phyloP scores from a whole-genome alignment of 495 filamentous ascomycete species.

The Neurospora sp. region DNA sequence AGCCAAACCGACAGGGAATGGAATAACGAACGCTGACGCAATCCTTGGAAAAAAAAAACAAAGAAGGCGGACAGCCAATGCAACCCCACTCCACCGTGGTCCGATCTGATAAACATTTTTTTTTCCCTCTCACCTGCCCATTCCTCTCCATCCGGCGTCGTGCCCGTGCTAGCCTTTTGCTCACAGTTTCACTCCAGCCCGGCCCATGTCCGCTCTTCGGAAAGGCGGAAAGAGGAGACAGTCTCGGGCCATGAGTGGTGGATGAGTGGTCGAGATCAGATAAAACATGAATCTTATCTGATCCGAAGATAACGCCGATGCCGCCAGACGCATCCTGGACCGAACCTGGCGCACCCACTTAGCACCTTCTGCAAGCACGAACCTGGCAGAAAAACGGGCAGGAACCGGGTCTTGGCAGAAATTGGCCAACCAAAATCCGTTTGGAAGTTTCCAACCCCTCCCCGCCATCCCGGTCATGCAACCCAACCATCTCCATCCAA shows the following conservation, averaged over 20 bases:
- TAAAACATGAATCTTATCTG: constrained; percentile 34
- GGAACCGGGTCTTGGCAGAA: background rate
- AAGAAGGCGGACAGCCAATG: background rate
- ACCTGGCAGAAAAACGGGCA: background rate
- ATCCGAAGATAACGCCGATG: constrained; percentile 43
- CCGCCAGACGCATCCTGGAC: constrained; percentile 11
- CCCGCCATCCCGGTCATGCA: background rate
- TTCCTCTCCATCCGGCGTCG: constrained; percentile 1
- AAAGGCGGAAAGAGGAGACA: constrained; percentile 4
- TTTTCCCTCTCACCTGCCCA: background rate
- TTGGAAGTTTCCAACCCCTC: background rate
- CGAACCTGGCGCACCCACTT: constrained; percentile 4
- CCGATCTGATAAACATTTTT: constrained; percentile 25
- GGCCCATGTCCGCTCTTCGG: constrained; percentile 8
- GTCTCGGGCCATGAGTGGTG: background rate
- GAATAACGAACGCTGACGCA: background rate
- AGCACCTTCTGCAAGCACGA: constrained; percentile 7
- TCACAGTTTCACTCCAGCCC: background rate
- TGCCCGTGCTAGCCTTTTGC: background rate
- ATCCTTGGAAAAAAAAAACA: background rate
- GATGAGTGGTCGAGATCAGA: constrained; percentile 4
- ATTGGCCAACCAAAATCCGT: background rate
- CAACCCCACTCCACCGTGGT: constrained; percentile 1
- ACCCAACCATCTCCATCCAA: background rate
- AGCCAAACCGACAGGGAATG: background rate